A percentile compares a stretch with the other conserved stretches of the same genome.
Evolutionary conservation across 345 rosid species (phyloP).

Genomic region (Brassica incana): DNA sequence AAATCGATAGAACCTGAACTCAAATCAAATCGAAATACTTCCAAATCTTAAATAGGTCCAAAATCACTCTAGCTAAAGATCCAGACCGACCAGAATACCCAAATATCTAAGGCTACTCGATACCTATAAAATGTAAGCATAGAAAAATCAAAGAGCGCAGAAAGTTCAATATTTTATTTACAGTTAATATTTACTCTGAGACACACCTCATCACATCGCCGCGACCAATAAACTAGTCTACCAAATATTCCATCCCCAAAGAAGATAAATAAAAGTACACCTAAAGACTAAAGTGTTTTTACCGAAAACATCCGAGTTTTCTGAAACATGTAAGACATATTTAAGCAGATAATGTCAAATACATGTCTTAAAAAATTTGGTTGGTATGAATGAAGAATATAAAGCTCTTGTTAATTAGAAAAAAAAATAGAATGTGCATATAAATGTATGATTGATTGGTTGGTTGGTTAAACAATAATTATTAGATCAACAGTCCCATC

Average conservation of each 20-base stretch:
- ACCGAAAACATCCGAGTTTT: background rate
- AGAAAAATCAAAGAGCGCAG: background rate
- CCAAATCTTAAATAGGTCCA: background rate
- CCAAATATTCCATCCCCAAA: background rate
- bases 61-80: background rate
- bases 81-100: background rate
- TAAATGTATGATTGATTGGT: constrained; percentile 24
- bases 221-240: background rate
- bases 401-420: constrained; percentile 6
- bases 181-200: background rate
- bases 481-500: constrained; percentile 38
- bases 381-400: constrained; percentile 12
- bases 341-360: constrained; percentile 13
- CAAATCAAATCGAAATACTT: background rate
- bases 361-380: constrained; percentile 12
- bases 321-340: background rate
- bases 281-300: background rate
- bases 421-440: background rate
- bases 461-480: constrained; percentile 19
- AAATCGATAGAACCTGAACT: background rate
- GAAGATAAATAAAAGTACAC: background rate
- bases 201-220: background rate
- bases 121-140: background rate
- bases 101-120: background rate
- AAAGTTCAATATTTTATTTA: background rate